phyloP scores from a whole-genome alignment of 352 stramenopile genomes.

The Pythium apleroticum region DNA sequence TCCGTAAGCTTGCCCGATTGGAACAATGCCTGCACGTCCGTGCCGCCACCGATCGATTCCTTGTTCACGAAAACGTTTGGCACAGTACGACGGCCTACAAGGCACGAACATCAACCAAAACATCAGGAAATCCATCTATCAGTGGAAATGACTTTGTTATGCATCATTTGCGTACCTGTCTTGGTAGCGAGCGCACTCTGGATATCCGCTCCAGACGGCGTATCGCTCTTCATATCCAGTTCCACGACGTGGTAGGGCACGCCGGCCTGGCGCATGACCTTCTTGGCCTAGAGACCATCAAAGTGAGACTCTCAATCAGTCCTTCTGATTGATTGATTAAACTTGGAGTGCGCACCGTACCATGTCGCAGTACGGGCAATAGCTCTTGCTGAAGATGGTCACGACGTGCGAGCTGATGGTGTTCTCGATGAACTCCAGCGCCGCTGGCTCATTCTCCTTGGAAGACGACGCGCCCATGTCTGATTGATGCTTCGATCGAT shows the following conservation, averaged over 20 bases:
- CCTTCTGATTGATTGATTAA: not conserved
- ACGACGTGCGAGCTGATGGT: conserved; percentile 48
- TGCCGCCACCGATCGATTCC: conserved; percentile 92
- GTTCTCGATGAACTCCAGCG: conserved; percentile 55
- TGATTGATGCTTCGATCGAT: not conserved
- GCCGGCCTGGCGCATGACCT: conserved; percentile 63
- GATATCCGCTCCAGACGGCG: conserved; percentile 73
- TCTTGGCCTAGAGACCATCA: conserved; percentile 65
- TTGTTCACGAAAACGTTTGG: conserved; percentile 97
- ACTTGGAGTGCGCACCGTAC: conserved; percentile 25
- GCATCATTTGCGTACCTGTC: conserved; percentile 57
- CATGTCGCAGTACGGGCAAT: conserved; percentile 92
- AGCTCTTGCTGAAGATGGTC: conserved; percentile 92
- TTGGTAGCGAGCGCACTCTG: conserved; percentile 83
- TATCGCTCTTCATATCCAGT: conserved; percentile 61
- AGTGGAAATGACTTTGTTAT: not conserved
- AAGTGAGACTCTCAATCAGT: not conserved
- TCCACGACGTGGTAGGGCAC: conserved; percentile 64
- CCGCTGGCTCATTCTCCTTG: conserved; percentile 50
- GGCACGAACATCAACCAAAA: not conserved
- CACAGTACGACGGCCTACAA: conserved; percentile 89
- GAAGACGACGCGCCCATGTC: conserved; percentile 39
- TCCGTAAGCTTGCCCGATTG: conserved; percentile 86
- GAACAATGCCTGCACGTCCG: conserved; percentile 89
- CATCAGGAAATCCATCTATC: not conserved